Evolutionary conservation across 345 rosid genomes (phyloP), one percentile per base, ranked within the genome.

Genomic region (Camelina neglecta): DNA sequence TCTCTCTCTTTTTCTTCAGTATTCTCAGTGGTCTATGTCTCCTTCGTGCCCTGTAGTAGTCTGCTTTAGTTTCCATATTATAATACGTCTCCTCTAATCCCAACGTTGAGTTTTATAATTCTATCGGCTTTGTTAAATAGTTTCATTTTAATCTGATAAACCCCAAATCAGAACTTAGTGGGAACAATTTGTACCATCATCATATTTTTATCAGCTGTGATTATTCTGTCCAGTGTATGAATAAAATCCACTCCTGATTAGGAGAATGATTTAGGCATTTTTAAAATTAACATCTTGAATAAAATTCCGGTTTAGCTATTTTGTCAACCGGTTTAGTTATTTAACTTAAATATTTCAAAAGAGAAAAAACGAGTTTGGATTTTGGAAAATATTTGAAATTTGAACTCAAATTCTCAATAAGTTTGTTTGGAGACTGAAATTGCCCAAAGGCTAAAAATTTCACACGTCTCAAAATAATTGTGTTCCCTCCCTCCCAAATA

Each of bases 401-500:
- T 38, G 41, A 42, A 42, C 47, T 10, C 38, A 6, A 6, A 7
- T 35, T 1, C 38, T 11, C 12, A 13, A 5, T 12, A 60, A 1
- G 1, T 26, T 11, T 35, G 38, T 26, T 29, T 20, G 11, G 38
- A 13, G 75, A 23, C 24, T 50, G 11, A 29, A 7, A 54, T 20
- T 31, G 57, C 10, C 61, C 55, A 18, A n/a, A 38, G 55, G 73
- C 61, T 2, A 29, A 75, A 75, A 5, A 29, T 29, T 29, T 18
- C 47, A 23, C 51, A 21, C 36, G 6, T 61, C 61, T 75, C 67
- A 1, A 50, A 60, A 10, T 9, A 44, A 42, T 10, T 53, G 9
- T n/a, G 41, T 54, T 69, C 59, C 70, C 75, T 68, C 69, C 64
- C 29, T 26, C 29, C 61, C 9, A 42, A 59, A 41, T 29, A 29